Percentiles rank a stretch among this genome's conserved stretches.
These are phyloP conservation scores for Ceratocystis smalleyi DNA, from an alignment of 2,329 filamentous ascomycete species.

Conservation along the genomic window DNA sequence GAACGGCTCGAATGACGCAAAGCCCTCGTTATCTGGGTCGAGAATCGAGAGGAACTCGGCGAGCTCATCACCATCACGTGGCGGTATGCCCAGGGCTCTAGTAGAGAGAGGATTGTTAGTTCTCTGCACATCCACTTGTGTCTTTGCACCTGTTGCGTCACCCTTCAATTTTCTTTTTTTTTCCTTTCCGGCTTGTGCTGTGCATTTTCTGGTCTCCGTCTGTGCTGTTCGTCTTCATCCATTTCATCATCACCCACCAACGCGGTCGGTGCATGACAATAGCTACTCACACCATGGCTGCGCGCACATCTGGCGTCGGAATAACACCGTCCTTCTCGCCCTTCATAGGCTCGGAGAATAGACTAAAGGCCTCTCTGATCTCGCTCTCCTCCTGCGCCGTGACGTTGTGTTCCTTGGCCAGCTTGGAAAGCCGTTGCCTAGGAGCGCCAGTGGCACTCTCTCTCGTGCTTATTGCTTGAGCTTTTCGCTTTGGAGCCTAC, in stretches of 20 bases:
- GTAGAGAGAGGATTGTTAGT: background rate
- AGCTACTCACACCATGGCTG: conserved; percentile 51
- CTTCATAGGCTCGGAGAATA: conserved; percentile 59
- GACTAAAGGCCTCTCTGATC: conserved; percentile 74
- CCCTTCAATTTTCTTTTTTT: no score
- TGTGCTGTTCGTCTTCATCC: no score
- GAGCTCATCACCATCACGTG: conserved; percentile 48
- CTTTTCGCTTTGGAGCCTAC: conserved; percentile 26
- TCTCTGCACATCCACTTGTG: no score
- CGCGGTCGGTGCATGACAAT: background rate
- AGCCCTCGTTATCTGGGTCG: conserved; percentile 68
- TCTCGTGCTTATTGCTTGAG: conserved; percentile 34
- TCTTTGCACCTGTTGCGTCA: no score
- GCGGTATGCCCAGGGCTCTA: conserved; percentile 69
- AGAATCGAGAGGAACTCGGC: conserved; percentile 62
- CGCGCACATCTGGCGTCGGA: conserved; percentile 50
- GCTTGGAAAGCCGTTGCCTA: conserved; percentile 56
- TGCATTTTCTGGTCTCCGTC: no score
- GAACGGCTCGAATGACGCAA: conserved; percentile 65
- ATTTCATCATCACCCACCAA: no score
- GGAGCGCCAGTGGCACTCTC: conserved; percentile 23
- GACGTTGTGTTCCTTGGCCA: conserved; percentile 83
- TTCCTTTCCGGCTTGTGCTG: no score
- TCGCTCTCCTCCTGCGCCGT: conserved; percentile 71
- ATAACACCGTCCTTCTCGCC: conserved; percentile 60